These are phyloP conservation scores for Ustilago tritici DNA, from an alignment of 1,284 basidiomycete species.

Conservation along the genomic window DNA sequence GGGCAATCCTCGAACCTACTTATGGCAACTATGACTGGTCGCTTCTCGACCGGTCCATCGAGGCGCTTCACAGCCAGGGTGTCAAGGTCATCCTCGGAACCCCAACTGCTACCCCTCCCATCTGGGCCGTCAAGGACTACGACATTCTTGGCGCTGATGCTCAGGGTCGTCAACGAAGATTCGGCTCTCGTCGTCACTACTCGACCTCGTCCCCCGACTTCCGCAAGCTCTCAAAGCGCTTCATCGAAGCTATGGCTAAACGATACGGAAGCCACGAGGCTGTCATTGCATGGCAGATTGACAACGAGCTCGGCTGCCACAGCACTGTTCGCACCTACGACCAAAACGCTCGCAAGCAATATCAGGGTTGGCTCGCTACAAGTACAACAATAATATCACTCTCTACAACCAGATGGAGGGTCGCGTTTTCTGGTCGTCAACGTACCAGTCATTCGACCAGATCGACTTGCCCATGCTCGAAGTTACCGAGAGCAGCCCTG, in stretches of 20 bases:
- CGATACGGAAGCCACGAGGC: slow-evolving; percentile 42
- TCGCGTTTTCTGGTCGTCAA: slow-evolving; percentile 49
- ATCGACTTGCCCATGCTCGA: slow-evolving; percentile 46
- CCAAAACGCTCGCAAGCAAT: slow-evolving; percentile 37
- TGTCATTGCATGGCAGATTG: slow-evolving; percentile 50
- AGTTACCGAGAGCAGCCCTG: slow-evolving; percentile 51
- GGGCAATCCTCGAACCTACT: slow-evolving; percentile 51
- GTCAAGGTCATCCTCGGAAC: slow-evolving; percentile 59
- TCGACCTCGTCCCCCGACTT: slow-evolving; percentile 45
- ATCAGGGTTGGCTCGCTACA: slow-evolving; percentile 47
- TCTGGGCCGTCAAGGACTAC: slow-evolving; percentile 53
- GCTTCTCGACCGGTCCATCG: slow-evolving; percentile 42
- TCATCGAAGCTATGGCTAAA: slow-evolving; percentile 43
- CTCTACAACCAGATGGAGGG: slow-evolving; percentile 51
- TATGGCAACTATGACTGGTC: slow-evolving; percentile 51
- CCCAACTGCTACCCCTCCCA: slow-evolving; percentile 50
- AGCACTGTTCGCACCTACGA: slow-evolving; percentile 44
- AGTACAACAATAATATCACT: slow-evolving; percentile 51
- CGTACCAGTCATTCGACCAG: slow-evolving; percentile 49
- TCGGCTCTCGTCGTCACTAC: slow-evolving; percentile 51
- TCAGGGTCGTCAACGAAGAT: slow-evolving; percentile 31
- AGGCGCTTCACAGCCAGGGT: slow-evolving; percentile 34
- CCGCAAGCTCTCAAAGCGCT: slow-evolving; percentile 45
- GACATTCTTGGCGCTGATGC: slow-evolving; percentile 51
- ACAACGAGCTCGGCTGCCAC: slow-evolving; percentile 55